These are phyloP conservation scores for Xylona heveae DNA, from an alignment of 495 filamentous ascomycete species.

Conservation along the genomic window DNA sequence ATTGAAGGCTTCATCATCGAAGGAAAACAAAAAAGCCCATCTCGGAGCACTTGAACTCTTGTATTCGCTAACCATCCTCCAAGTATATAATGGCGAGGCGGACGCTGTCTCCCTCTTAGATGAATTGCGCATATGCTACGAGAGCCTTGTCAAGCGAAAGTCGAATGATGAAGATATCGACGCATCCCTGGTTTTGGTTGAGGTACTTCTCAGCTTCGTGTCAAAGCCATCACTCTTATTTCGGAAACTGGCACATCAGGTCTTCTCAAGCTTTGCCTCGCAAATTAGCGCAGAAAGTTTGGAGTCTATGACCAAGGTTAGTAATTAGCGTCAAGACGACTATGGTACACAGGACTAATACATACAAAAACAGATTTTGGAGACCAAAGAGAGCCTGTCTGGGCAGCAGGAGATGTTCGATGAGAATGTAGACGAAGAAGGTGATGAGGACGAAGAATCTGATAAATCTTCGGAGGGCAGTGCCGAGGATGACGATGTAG, in stretches of 20 bases:
- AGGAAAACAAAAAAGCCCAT: conserved; percentile 13
- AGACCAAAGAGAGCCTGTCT: conserved; percentile 56
- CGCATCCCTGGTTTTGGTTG: conserved; percentile 55
- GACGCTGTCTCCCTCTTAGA: conserved; percentile 60
- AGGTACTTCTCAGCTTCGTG: conserved; percentile 70
- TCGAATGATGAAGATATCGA: conserved; percentile 33
- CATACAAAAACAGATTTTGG: conserved; percentile 29
- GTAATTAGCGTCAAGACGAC: conserved; percentile 1
- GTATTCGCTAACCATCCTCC: conserved; percentile 67
- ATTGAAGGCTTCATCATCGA: conserved; percentile 16
- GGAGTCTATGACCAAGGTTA: conserved; percentile 36
- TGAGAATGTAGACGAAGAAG: conserved; percentile 3
- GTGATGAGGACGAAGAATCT: conserved; percentile 9
- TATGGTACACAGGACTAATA: background rate
- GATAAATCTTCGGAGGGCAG: conserved; percentile 18
- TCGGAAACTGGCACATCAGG: conserved; percentile 67
- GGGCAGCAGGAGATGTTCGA: conserved; percentile 70
- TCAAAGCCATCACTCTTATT: conserved; percentile 71
- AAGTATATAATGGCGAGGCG: conserved; percentile 72
- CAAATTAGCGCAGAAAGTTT: conserved; percentile 50
- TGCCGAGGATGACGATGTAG: conserved; percentile 22
- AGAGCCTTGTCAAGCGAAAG: conserved; percentile 30
- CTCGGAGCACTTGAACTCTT: conserved; percentile 51
- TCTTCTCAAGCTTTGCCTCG: conserved; percentile 58
- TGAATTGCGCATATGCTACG: conserved; percentile 50